Percentiles rank a stretch among this genome's conserved stretches.
Conservation (phyloP, 495 filamentous ascomycete genomes). For the Lepraria neglecta region DNA sequence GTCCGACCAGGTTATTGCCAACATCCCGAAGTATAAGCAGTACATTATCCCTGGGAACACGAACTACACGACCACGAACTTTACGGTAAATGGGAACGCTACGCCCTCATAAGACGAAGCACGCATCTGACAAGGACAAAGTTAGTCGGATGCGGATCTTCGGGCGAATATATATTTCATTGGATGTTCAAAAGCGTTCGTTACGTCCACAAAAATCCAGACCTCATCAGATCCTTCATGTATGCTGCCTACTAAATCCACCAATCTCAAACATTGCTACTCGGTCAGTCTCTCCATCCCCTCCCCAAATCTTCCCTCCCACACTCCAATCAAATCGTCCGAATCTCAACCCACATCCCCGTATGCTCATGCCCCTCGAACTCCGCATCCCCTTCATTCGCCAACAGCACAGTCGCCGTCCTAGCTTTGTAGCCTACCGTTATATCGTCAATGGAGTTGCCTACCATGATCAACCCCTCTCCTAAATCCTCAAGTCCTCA, state of each 20-base stretch:
- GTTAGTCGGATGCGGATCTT: too few relatives aligned
- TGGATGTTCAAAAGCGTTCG: too few relatives aligned
- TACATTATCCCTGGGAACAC: constrained; percentile 46
- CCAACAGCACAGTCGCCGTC: constrained; percentile 79
- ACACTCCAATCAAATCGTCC: constrained; percentile 65
- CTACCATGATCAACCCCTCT: constrained; percentile 55
- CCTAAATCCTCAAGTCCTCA: constrained; percentile 59
- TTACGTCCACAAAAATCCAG: too few relatives aligned
- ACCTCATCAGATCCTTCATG: too few relatives aligned
- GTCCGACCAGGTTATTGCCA: constrained; percentile 45
- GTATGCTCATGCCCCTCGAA: constrained; percentile 71
- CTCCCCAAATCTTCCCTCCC: constrained; percentile 30
- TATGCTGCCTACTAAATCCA: not conserved
- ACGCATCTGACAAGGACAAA: too few relatives aligned
- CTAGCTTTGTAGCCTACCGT: constrained; percentile 78
- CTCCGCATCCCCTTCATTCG: constrained; percentile 71
- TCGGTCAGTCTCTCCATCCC: not conserved
- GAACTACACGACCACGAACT: constrained; percentile 16
- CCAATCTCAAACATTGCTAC: not conserved
- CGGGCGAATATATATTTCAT: too few relatives aligned
- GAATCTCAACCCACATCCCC: constrained; percentile 58
- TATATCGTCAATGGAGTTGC: constrained; percentile 92
- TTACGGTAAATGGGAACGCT: not conserved
- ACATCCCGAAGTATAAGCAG: constrained; percentile 56
- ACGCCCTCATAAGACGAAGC: too few relatives aligned